phyloP scores from a whole-genome alignment of 2,329 filamentous ascomycete species.

The Westerdykella sp. region DNA sequence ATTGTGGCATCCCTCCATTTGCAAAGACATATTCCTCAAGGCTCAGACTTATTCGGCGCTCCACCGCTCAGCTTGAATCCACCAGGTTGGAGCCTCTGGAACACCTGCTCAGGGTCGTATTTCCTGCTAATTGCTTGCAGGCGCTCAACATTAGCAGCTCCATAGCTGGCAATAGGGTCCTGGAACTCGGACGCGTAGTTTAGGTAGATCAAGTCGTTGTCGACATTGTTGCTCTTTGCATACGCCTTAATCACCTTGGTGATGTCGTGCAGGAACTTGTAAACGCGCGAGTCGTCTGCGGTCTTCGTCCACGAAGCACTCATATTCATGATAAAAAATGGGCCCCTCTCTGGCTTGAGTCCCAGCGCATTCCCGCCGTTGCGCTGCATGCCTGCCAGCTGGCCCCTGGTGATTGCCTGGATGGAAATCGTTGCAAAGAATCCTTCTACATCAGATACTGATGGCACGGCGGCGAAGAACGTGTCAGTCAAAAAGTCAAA shows the following conservation, averaged over 20 bases:
- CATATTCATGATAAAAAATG: slow-evolving; percentile 13
- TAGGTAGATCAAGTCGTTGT: slow-evolving; percentile 9
- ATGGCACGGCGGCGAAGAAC: slow-evolving; percentile 18
- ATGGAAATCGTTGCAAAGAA: slow-evolving; percentile 16
- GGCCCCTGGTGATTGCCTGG: slow-evolving; percentile 20
- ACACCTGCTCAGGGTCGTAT: slow-evolving; percentile 39
- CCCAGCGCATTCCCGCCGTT: slow-evolving; percentile 29
- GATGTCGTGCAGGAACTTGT: slow-evolving; percentile 6
- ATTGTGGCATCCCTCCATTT: no score
- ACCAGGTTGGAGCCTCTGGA: slow-evolving; percentile 38
- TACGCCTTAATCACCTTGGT: slow-evolving; percentile 6
- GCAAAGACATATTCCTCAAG: no score
- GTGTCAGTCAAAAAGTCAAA: slow-evolving; percentile 14
- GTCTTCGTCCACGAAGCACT: slow-evolving; percentile 7
- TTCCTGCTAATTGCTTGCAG: slow-evolving; percentile 29
- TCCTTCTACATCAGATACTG: slow-evolving; percentile 11
- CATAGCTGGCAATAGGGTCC: slow-evolving; percentile 38
- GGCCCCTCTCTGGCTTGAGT: slow-evolving; percentile 9
- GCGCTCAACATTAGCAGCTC: slow-evolving; percentile 29
- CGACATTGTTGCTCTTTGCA: slow-evolving; percentile 4
- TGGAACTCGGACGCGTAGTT: slow-evolving; percentile 31
- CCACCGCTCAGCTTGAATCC: slow-evolving; percentile 37
- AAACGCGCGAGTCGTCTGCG: slow-evolving; percentile 7
- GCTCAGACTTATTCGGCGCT: neutral
- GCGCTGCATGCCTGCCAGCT: slow-evolving; percentile 15